These are phyloP conservation scores for Aegilops longissima DNA, from an alignment of 176 grass and related monocot genomes.

Conservation along the genomic window DNA sequence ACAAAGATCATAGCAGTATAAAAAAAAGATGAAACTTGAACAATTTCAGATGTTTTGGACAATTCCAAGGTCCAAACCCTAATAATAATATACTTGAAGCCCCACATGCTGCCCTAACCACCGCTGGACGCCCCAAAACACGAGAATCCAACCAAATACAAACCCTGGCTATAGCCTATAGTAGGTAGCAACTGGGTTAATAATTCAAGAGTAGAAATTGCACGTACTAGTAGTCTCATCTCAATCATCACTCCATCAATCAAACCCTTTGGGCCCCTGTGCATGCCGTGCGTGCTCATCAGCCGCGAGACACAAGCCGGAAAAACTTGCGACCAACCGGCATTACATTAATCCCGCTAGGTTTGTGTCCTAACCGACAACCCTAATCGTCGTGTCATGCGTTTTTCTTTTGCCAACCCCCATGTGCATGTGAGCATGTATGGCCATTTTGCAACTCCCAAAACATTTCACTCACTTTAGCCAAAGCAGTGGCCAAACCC, in stretches of 20 bases:
- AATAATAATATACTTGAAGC: constrained; percentile 7
- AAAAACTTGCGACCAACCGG: constrained; percentile 28
- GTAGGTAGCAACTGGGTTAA: neutral
- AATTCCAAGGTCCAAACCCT: neutral
- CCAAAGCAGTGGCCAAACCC: neutral
- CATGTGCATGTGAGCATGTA: no score
- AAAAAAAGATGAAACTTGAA: neutral
- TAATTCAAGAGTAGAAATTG: neutral
- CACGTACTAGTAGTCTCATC: neutral
- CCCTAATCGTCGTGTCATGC: neutral
- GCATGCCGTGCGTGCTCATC: neutral
- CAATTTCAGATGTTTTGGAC: constrained; percentile 9
- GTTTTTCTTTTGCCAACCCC: no score
- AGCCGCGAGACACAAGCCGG: constrained; percentile 38
- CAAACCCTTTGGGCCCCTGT: neutral
- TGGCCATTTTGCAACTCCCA: neutral
- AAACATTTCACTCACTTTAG: neutral
- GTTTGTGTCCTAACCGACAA: constrained; percentile 19
- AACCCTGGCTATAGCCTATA: neutral
- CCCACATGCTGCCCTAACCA: constrained; percentile 39
- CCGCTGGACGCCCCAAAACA: constrained; percentile 24
- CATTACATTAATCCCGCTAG: constrained; percentile 41
- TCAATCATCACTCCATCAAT: constrained; percentile 14
- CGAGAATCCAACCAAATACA: neutral
- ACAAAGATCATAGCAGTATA: neutral